Conservation (phyloP, 1,284 basidiomycete species). For the Schizophyllum commune region DNA sequence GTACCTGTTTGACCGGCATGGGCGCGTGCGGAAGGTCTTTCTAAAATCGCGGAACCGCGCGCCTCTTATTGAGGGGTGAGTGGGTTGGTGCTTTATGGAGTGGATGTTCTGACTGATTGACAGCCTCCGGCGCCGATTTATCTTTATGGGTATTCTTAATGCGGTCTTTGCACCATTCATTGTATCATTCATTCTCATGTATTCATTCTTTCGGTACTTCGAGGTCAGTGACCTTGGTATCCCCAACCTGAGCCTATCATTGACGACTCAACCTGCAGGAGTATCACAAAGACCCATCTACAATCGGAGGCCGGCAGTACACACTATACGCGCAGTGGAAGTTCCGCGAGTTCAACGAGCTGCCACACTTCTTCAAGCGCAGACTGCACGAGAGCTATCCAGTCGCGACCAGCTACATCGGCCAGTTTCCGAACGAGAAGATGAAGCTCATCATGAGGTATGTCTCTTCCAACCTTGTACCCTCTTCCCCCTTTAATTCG, state of each 20-base stretch:
- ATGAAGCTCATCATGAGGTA: conserved; percentile 84
- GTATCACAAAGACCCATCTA: conserved; percentile 97
- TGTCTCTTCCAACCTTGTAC: conserved; percentile 21
- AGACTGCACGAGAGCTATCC: conserved; percentile 86
- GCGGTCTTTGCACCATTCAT: conserved; percentile 96
- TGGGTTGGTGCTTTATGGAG: conserved; percentile 9
- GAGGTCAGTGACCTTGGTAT: conserved; percentile 50
- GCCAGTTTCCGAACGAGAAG: conserved; percentile 95
- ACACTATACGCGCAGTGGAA: conserved; percentile 97
- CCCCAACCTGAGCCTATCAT: conserved; percentile 2
- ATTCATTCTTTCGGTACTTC: conserved; percentile 99
- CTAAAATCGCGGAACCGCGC: conserved; percentile 75
- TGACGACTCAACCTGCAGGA: conserved; percentile 46
- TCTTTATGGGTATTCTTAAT: conserved; percentile 95
- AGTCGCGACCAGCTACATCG: conserved; percentile 89
- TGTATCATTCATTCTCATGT: conserved; percentile 92
- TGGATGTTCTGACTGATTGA: conserved; percentile 1
- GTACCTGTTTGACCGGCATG: conserved; percentile 84
- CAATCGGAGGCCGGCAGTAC: conserved; percentile 87
- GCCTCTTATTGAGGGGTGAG: conserved; percentile 79
- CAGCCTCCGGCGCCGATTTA: conserved; percentile 79
- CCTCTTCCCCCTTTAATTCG: not conserved
- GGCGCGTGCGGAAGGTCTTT: conserved; percentile 86
- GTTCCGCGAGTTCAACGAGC: conserved; percentile 97
- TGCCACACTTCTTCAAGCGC: conserved; percentile 87